Percentiles rank a stretch among this genome's conserved stretches.
phyloP scores from a whole-genome alignment of 306 rosid genomes.

The Quercus bicolor region DNA sequence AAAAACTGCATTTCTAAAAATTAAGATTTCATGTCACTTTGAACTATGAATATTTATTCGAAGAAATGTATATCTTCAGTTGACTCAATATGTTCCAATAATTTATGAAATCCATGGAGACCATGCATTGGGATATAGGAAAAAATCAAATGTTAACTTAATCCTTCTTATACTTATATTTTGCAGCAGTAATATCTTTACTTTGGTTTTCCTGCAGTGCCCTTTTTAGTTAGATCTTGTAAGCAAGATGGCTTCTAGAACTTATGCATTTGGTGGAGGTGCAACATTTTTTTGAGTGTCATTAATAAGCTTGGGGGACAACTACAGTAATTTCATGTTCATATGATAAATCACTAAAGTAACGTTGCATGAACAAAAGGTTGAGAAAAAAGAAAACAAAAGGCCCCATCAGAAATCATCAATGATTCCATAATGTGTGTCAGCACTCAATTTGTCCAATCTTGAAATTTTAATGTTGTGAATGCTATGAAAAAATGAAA shows the following conservation, averaged over 20 bases:
- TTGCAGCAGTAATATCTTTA: not conserved
- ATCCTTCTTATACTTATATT: not conserved
- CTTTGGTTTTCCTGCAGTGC: not conserved
- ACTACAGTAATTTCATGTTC: not conserved
- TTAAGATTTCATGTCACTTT: not conserved
- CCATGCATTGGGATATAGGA: not conserved
- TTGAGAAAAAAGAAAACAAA: not conserved
- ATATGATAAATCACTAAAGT: not conserved
- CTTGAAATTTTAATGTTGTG: slow-evolving; percentile 1
- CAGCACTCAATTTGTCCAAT: not conserved
- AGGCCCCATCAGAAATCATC: not conserved
- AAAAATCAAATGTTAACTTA: not conserved
- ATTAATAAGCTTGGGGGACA: not conserved
- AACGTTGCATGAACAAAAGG: not conserved
- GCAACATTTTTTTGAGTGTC: not conserved
- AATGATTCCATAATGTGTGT: not conserved
- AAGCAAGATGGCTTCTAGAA: not conserved
- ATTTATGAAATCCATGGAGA: not conserved
- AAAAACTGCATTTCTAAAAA: not conserved
- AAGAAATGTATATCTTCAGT: not conserved
- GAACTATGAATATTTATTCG: not conserved
- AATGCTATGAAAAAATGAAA: not conserved
- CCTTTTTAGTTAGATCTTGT: not conserved
- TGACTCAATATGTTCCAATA: not conserved
- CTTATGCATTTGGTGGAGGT: not conserved